Evolutionary conservation across 352 stramenopile species (phyloP), one percentile per base, ranked within the genome.

Genomic region (Phytophthora macrochlamydospora): DNA sequence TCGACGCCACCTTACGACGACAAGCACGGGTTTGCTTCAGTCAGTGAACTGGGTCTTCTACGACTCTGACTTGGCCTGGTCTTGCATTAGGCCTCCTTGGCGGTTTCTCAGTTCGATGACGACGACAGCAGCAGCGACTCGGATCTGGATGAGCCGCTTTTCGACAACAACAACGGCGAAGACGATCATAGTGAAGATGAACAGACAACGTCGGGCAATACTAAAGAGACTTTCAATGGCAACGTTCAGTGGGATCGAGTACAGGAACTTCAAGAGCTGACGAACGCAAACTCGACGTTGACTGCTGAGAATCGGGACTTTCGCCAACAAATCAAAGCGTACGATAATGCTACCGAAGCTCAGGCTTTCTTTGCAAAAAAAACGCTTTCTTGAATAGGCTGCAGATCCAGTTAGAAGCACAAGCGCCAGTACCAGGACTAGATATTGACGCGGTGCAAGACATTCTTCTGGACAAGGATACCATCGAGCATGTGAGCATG

Each of bases 21-120:
- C 48, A 60, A 54, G 42, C 72, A 51, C 53, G 71, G 33, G 59
- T 70, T 48, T 55, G 42, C 11, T 53, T 33, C 18, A 24, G 18
- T 24, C 18, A 24, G 18, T 24, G 18, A 24, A 24, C 18, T 24
- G 18, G 18, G 18, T 24, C 18, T 24, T 24, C 18, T 24, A 24
- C 18, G 18, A 24, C 18, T 24, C 18, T 24, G 18, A 24, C 18
- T 24, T 24, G 18, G 18, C 18, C 18, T 24, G 18, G 18, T 24
- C 18, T 31, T 35, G 42, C 12, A 28, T n/a, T 57, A 78, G 84
- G 53, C 51, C 12, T 74, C 79, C 45, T 65, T 93, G 6, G 71
- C 81, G 30, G 37, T 93, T n/a, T 81, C 85, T 37, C 68, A 78
- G 44, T 93, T 91, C 53, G 81, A 93, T 52, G 83, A 93, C 14